Conservation (phyloP, 257 asterid species). For the Handroanthus guayacan region DNA sequence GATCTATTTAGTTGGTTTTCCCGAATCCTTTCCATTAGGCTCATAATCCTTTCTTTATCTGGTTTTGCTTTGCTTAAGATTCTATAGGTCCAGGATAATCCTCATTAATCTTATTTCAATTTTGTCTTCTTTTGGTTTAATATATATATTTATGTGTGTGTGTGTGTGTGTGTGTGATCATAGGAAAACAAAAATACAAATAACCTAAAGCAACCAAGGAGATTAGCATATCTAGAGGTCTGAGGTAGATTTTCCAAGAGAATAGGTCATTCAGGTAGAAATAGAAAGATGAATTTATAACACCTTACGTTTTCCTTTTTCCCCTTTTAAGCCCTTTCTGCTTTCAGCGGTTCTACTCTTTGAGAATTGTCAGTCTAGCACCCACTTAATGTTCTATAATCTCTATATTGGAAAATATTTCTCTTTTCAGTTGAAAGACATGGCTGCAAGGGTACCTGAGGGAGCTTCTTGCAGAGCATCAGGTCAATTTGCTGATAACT, state of each 20-base stretch:
- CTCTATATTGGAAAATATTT: constrained; percentile 9
- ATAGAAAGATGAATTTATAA: no score
- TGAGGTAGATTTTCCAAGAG: neutral
- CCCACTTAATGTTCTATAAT: neutral
- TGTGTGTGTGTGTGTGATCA: neutral
- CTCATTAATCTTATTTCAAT: neutral
- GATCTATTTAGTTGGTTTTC: constrained; percentile 4
- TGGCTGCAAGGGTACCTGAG: constrained; percentile 52
- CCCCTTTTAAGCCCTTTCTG: neutral
- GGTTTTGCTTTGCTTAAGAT: neutral
- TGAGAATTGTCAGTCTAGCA: constrained; percentile 4
- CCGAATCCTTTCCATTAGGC: neutral
- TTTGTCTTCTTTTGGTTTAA: neutral
- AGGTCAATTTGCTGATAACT: constrained; percentile 50
- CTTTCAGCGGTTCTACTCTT: neutral
- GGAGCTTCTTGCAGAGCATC: constrained; percentile 55
- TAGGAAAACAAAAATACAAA: neutral
- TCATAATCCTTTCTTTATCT: neutral
- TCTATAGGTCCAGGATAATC: neutral
- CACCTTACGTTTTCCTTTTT: neutral
- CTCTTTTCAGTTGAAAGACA: constrained; percentile 57
- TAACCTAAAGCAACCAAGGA: no score
- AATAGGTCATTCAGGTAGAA: neutral
- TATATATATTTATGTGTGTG: no score
- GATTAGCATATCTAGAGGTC: no score